Percentiles rank a stretch among this genome's conserved stretches.
These are phyloP conservation scores for Fusarium coffeatum DNA, from an alignment of 2,329 filamentous ascomycete species.

Conservation along the genomic window DNA sequence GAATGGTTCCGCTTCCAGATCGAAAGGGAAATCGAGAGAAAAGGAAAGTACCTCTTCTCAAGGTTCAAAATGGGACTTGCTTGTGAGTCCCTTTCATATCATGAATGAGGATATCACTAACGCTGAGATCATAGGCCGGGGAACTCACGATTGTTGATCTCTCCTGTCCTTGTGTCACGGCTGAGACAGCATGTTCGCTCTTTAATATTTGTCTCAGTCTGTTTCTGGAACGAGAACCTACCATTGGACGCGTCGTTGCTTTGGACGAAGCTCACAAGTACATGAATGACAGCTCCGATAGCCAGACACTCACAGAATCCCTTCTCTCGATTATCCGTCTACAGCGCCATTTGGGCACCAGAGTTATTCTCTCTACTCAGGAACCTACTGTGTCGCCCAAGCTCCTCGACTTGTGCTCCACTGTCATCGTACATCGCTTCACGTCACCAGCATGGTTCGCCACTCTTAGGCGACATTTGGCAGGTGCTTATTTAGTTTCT, in stretches of 20 bases:
- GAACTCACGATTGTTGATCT: background rate
- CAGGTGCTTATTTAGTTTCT: background rate
- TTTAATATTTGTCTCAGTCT: conserved; percentile 6
- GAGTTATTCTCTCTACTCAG: background rate
- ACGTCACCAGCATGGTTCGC: background rate
- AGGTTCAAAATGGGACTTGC: too few species aligned
- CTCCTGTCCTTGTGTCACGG: background rate
- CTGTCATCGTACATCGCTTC: background rate
- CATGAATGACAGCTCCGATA: background rate
- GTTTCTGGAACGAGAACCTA: background rate
- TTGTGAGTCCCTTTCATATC: too few species aligned
- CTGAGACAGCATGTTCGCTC: background rate
- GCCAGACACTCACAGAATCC: background rate
- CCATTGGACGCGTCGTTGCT: background rate
- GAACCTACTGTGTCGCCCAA: background rate
- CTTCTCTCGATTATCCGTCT: background rate
- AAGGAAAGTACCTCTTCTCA: too few species aligned
- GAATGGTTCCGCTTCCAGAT: background rate
- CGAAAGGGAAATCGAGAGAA: too few species aligned
- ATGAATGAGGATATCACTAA: too few species aligned
- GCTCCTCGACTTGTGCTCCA: background rate
- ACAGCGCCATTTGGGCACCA: background rate
- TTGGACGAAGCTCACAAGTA: conserved; percentile 10
- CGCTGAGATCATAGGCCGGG: background rate
- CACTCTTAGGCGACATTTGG: background rate